Evolutionary conservation across 441 rosid genomes (phyloP).

Genomic region (Sinapis alba): DNA sequence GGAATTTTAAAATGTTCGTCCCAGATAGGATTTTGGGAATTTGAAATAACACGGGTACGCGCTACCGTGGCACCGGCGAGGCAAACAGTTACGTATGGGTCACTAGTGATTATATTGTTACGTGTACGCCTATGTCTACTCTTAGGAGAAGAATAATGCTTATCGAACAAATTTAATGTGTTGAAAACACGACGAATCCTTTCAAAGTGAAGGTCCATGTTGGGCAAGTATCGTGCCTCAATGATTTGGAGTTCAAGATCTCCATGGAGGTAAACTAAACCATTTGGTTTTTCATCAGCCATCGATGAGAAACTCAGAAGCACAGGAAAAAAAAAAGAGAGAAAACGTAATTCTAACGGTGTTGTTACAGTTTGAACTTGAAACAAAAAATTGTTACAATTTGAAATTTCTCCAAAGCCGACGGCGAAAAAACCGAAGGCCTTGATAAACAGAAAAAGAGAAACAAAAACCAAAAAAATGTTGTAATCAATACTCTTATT

Average conservation of each 20-base stretch:
- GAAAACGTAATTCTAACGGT: not conserved
- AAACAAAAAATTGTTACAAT: not conserved
- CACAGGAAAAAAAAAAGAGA: not conserved
- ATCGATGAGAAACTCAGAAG: slow-evolving; percentile 3
- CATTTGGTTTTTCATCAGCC: slow-evolving; percentile 27
- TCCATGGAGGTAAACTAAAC: slow-evolving; percentile 59
- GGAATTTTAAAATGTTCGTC: slow-evolving; percentile 70
- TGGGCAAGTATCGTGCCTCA: slow-evolving; percentile 76
- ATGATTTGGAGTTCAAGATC: slow-evolving; percentile 67
- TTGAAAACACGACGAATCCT: slow-evolving; percentile 58
- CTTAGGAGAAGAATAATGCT: slow-evolving; percentile 30
- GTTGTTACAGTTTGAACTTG: not conserved
- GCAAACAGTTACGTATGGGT: slow-evolving; percentile 83
- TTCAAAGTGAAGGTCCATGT: slow-evolving; percentile 75
- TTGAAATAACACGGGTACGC: slow-evolving; percentile 74
- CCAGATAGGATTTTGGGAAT: slow-evolving; percentile 70
- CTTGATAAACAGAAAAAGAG: not conserved
- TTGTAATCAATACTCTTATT: not conserved
- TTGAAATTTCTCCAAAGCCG: slow-evolving; percentile 48
- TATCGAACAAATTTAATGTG: slow-evolving; percentile 41
- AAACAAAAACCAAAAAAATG: not conserved
- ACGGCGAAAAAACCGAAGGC: slow-evolving; percentile 37
- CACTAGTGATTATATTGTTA: slow-evolving; percentile 76
- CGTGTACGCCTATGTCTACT: slow-evolving; percentile 14
- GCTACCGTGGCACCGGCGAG: slow-evolving; percentile 76